These are phyloP conservation scores for Apostasia shenzhenica DNA, from an alignment of 106 monocot species.

Conservation along the genomic window DNA sequence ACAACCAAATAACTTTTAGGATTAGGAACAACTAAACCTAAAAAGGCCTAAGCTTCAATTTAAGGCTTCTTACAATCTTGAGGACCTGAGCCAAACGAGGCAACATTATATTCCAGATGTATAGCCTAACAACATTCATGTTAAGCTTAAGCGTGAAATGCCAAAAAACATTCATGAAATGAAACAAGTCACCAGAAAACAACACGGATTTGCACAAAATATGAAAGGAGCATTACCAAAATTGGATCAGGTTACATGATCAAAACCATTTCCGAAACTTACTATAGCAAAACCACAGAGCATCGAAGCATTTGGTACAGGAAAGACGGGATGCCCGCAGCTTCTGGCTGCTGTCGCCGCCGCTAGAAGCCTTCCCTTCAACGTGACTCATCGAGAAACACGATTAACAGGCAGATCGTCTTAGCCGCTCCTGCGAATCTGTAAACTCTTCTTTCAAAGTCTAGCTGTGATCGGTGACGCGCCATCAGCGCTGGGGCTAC, in stretches of 20 bases:
- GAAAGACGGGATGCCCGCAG: slow-evolving; percentile 1
- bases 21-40: too few relatives aligned
- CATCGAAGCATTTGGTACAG: slow-evolving; percentile 27
- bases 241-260: too few relatives aligned
- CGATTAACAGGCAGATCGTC: neutral
- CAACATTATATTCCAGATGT: too few relatives aligned
- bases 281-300: slow-evolving; percentile 28
- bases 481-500: too few relatives aligned
- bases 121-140: neutral
- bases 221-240: too few relatives aligned
- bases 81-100: too few relatives aligned
- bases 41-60: too few relatives aligned
- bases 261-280: neutral
- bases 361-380: slow-evolving; percentile 1
- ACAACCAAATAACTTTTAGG: too few relatives aligned
- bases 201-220: too few relatives aligned
- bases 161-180: neutral
- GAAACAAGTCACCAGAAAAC: neutral
- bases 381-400: neutral
- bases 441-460: too few relatives aligned
- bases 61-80: too few relatives aligned
- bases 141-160: neutral
- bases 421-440: neutral
- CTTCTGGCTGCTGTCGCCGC: neutral
- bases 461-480: too few relatives aligned